Conservation (phyloP, 257 asterid genomes). For the Gentiana dahurica region DNA sequence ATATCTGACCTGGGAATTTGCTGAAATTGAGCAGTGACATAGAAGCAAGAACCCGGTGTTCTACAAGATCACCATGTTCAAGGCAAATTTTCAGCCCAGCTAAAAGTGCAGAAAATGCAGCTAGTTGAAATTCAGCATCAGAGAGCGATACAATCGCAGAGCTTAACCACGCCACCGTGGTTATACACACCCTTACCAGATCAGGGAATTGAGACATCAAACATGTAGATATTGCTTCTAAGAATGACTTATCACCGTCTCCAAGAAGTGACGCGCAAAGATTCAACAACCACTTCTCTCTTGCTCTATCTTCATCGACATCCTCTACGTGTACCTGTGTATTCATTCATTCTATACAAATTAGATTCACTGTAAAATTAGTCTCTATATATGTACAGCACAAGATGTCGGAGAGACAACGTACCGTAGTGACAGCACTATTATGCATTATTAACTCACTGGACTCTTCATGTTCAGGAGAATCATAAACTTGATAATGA, state of each 20-base stretch:
- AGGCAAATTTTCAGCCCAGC: slow-evolving; percentile 41
- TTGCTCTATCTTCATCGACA: slow-evolving; percentile 39
- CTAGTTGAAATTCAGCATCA: slow-evolving; percentile 31
- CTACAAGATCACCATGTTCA: slow-evolving; percentile 38
- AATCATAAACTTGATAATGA: slow-evolving; percentile 44
- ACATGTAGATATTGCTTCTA: slow-evolving; percentile 45
- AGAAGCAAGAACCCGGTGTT: slow-evolving; percentile 66
- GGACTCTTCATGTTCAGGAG: slow-evolving; percentile 25
- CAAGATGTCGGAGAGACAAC: background rate
- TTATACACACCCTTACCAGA: slow-evolving; percentile 52
- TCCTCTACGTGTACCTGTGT: slow-evolving; percentile 16
- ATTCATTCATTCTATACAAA: slow-evolving; percentile 3
- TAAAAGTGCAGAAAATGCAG: slow-evolving; percentile 44
- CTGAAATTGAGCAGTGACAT: slow-evolving; percentile 50
- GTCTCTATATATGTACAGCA: background rate
- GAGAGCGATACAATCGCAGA: slow-evolving; percentile 36
- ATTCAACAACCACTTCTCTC: slow-evolving; percentile 49
- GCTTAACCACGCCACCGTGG: slow-evolving; percentile 76
- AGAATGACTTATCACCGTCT: slow-evolving; percentile 48
- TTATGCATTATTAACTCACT: slow-evolving; percentile 8
- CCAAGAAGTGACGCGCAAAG: slow-evolving; percentile 46
- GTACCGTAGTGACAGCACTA: slow-evolving; percentile 26
- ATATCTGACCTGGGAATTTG: slow-evolving; percentile 42
- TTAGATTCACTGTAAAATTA: slow-evolving; percentile 7
- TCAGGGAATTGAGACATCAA: slow-evolving; percentile 36